These are phyloP conservation scores for Beauveria asiatica DNA, from an alignment of 2,329 filamentous ascomycete species.

Conservation along the genomic window DNA sequence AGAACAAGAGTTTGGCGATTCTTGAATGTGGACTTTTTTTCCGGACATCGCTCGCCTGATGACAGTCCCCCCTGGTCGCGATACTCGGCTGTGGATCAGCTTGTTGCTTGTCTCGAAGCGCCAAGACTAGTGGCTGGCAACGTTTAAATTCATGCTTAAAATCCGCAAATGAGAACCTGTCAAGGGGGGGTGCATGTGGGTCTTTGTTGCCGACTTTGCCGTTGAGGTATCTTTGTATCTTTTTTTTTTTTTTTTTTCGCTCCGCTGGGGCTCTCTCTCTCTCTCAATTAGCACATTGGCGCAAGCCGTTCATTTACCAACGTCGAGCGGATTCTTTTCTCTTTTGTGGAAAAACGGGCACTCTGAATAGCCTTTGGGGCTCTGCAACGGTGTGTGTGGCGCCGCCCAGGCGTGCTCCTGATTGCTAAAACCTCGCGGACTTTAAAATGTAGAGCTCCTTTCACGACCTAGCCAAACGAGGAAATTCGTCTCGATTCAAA, in stretches of 20 bases:
- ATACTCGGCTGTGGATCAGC: slow-evolving; percentile 6
- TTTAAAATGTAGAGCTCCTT: neutral
- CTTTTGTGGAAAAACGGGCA: too few species aligned
- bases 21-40: too few species aligned
- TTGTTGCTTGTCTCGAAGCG: slow-evolving; percentile 17
- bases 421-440: neutral
- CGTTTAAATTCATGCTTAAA: slow-evolving; percentile 46
- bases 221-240: slow-evolving; percentile 8
- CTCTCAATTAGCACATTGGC: neutral
- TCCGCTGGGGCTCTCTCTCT: neutral
- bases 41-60: neutral
- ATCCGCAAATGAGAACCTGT: slow-evolving; percentile 16
- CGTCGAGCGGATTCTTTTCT: too few species aligned
- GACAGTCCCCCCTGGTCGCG: neutral
- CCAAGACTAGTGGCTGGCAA: slow-evolving; percentile 38
- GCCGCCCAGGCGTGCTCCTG: neutral
- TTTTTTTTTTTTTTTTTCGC: neutral
- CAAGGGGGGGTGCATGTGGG: neutral
- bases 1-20: too few species aligned
- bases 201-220: slow-evolving; percentile 10
- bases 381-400: neutral
- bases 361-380: neutral
- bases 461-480: too few species aligned
- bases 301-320: too few species aligned
- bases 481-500: too few species aligned